Base-by-base conservation (phyloP, 2,329 filamentous ascomycete species). In the Exophiala phaeomuriformis region DNA sequence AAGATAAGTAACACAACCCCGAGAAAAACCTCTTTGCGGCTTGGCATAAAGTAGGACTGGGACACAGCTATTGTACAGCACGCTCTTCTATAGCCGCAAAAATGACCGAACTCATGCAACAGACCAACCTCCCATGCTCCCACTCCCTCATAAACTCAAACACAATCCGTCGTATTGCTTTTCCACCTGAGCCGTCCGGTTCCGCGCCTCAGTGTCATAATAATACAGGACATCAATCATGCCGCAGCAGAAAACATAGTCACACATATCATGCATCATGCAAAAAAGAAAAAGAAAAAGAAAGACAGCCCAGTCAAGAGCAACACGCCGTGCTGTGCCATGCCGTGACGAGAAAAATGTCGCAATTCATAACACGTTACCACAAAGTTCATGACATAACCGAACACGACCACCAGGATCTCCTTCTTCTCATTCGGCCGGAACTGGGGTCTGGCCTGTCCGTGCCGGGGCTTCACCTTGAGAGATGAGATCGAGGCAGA, bases 241-340 rank as follows among this genome's bases (percentile, higher is more conserved):
- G 39, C 39, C 53, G 51, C 49, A 52, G 35, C 41, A 29, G 31
- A 28, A 37, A 55, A 12, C 19, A 32, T 59, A 45, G 40, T 59
- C 57, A 51, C 57, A 59, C 57, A 59, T 51, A 42, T 59, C 57
- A 57, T 59, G 49, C 52, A 57, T 59, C 54, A 55, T 56, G 51
- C 42, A 50, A 39, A 44, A 39, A 47, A 52, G 52, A 50, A 47
- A 53, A 52, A 19, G 19, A 19, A 19, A 19, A 19, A 19, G 19
- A 19, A 19, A 19, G 19, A 19, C 19, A 19, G 19, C 19, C 19
- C 19, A 52, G 48, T 56, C 57, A 54, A 47, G 43, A 49, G 9
- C 30, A 41, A 46, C 46, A 48, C 47, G 36, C 48, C 52, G 47
- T 53, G 39, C 53, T 44, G 28, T 46, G 56, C 50, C 53, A 53